These are phyloP conservation scores for Alternaria arborescens DNA, from an alignment of 2,329 filamentous ascomycete species.

Conservation along the genomic window DNA sequence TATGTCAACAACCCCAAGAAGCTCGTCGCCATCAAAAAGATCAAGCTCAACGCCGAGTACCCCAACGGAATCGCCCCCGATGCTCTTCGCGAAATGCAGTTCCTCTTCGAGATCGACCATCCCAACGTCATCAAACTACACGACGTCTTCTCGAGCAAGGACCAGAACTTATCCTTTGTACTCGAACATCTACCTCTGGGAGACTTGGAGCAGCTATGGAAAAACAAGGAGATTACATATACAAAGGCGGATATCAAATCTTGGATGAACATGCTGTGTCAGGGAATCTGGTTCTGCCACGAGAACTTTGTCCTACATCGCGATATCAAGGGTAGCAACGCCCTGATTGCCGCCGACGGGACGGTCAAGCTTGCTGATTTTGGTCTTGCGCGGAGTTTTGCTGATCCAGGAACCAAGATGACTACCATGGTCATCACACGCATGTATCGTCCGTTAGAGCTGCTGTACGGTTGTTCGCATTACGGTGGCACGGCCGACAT, in stretches of 20 bases:
- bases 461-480: constrained; percentile 87
- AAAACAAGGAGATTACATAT: constrained; percentile 84
- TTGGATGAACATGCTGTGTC: constrained; percentile 97
- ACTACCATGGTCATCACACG: constrained; percentile 94
- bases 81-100: constrained; percentile 93
- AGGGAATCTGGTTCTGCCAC: constrained; percentile 96
- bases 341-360: constrained; percentile 91
- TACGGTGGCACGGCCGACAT: constrained; percentile 93
- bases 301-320: constrained; percentile 93
- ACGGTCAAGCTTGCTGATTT: constrained; percentile 98
- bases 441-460: constrained; percentile 95
- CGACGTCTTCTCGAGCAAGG: constrained; percentile 93
- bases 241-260: constrained; percentile 91
- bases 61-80: constrained; percentile 93
- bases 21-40: constrained; percentile 91
- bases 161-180: constrained; percentile 95
- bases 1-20: constrained; percentile 74
- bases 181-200: constrained; percentile 93
- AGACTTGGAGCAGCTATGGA: constrained; percentile 86
- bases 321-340: constrained; percentile 99
- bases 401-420: constrained; percentile 89
- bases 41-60: constrained; percentile 86
- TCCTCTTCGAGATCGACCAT: constrained; percentile 91
- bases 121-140: constrained; percentile 94
- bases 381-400: constrained; percentile 87